phyloP scores from a whole-genome alignment of 768 basidiomycete genomes.

The Rhizopogon vulgaris region DNA sequence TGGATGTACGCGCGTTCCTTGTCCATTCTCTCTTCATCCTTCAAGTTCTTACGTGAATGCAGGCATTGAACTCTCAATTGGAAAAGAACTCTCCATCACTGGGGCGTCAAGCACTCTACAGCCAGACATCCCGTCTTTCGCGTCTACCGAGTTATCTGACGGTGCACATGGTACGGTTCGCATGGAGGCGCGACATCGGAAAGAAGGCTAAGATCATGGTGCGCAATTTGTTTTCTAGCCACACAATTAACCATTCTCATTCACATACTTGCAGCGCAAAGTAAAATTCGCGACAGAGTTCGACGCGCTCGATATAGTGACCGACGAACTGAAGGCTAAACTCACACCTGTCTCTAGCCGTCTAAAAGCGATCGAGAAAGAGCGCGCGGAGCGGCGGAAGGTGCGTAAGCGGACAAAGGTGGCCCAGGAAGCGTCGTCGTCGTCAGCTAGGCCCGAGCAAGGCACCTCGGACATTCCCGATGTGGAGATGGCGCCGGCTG shows the following conservation, averaged over 20 bases:
- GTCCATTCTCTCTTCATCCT: constrained; percentile 4
- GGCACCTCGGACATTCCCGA: constrained; percentile 39
- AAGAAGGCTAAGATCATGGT: constrained; percentile 99
- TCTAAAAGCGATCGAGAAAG: constrained; percentile 78
- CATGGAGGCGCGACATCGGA: constrained; percentile 84
- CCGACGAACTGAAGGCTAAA: constrained; percentile 71
- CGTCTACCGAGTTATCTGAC: constrained; percentile 81
- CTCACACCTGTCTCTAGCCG: constrained; percentile 64
- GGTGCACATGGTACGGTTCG: constrained; percentile 95
- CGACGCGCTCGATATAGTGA: constrained; percentile 77
- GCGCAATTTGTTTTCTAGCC: constrained; percentile 8
- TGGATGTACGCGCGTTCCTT: constrained; percentile 46
- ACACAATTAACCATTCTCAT: no score
- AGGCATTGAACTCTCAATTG: constrained; percentile 85
- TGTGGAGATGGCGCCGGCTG: constrained; percentile 32
- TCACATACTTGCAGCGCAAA: constrained; percentile 48
- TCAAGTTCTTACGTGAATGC: constrained; percentile 2
- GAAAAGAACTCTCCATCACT: constrained; percentile 80
- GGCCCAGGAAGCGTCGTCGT: constrained; percentile 12
- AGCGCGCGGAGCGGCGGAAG: constrained; percentile 76
- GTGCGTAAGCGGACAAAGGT: constrained; percentile 70
- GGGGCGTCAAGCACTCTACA: constrained; percentile 77
- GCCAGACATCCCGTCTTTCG: constrained; percentile 71
- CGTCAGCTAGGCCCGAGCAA: constrained; percentile 14
- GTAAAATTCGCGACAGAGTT: constrained; percentile 91